Evolutionary conservation across 1,284 basidiomycete species (phyloP), one percentile per base, ranked within the genome.

Genomic region (Mycosarcoma mackinlayi): DNA sequence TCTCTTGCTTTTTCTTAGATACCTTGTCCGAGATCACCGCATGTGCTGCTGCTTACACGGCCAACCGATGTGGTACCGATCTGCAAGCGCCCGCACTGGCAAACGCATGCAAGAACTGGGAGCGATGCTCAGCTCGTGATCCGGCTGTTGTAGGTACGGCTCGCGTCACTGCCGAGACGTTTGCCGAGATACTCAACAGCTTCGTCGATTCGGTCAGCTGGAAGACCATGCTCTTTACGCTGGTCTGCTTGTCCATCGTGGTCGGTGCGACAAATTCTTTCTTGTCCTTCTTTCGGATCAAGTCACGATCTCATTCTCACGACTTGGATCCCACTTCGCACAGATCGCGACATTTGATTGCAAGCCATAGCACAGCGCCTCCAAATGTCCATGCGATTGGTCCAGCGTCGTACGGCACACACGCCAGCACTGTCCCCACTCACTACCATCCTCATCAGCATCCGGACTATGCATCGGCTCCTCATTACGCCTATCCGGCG

Each of bases 131-230:
- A 92, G 89, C 91, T 82, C 90, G 92, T 55, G 93, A 97, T 85
- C 93, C 93, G 40, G 90, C 90, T 24, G 89, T 91, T 33, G 89
- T 96, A 21, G 93, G 93, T 1, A 90, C 92, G 47, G 92, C 93
- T 54, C 89, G 89, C 70, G 91, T 98, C 73, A 90, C 91, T 41
- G 94, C 95, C 51, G 93, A 98, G 85, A 90, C 95, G 45, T 90
- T 98, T 83, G 95, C 93, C 45, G 94, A 96, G 76, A 92, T 97
- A 34, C 89, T 97, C 75, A 96, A 98, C 83, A 89, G 92, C 8
- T 98, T 98, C 82, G 92, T 98, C 27, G 95, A 98, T 81, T 90
- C 92, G 39, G 94, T 98, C 81, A 94, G 90, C 83, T 97, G 93
- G 92, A 96, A 95, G 85, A 94, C 93, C 16, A 86, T 98, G 85